A percentile compares a stretch with the other conserved stretches of the same genome.
Evolutionary conservation across 2,329 filamentous ascomycete species (phyloP).

Genomic region (Neophaeococcomyces aloes): DNA sequence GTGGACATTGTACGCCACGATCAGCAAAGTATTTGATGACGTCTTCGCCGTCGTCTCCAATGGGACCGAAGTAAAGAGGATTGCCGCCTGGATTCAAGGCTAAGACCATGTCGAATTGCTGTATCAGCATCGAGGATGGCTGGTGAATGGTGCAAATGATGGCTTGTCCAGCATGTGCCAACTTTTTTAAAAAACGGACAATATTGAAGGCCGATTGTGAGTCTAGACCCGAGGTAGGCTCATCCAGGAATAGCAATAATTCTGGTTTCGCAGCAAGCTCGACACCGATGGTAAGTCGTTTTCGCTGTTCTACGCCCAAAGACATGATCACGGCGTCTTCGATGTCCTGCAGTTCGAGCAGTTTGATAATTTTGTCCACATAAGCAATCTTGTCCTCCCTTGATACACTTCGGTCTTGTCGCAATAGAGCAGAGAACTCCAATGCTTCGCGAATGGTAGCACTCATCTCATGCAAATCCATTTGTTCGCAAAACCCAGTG

Average conservation of each 20-base stretch:
- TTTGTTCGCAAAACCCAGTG: conserved; percentile 63
- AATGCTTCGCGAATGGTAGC: conserved; percentile 58
- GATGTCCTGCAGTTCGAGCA: conserved; percentile 55
- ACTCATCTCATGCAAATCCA: conserved; percentile 59
- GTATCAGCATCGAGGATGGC: conserved; percentile 56
- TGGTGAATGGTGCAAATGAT: conserved; percentile 68
- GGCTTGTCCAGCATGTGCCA: conserved; percentile 55
- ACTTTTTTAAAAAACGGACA: conserved; percentile 57
- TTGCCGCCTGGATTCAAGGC: conserved; percentile 59
- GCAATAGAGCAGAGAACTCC: conserved; percentile 56
- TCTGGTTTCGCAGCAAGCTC: conserved; percentile 60
- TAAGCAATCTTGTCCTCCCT: conserved; percentile 54
- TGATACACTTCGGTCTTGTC: conserved; percentile 47
- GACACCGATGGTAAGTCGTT: conserved; percentile 62
- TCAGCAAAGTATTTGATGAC: conserved; percentile 59
- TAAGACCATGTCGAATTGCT: conserved; percentile 65
- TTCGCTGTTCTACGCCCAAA: conserved; percentile 59
- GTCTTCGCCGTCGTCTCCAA: conserved; percentile 55
- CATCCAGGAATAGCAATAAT: conserved; percentile 59
- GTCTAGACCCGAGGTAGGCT: conserved; percentile 61
- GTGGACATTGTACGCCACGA: conserved; percentile 55
- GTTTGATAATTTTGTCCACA: conserved; percentile 54
- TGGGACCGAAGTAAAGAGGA: conserved; percentile 62
- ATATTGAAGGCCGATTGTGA: conserved; percentile 60
- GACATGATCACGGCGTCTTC: conserved; percentile 57